Evolutionary conservation across 2,329 filamentous ascomycete genomes (phyloP), one percentile per base, ranked within the genome.

Genomic region (Monilinia vaccinii-corymbosi): DNA sequence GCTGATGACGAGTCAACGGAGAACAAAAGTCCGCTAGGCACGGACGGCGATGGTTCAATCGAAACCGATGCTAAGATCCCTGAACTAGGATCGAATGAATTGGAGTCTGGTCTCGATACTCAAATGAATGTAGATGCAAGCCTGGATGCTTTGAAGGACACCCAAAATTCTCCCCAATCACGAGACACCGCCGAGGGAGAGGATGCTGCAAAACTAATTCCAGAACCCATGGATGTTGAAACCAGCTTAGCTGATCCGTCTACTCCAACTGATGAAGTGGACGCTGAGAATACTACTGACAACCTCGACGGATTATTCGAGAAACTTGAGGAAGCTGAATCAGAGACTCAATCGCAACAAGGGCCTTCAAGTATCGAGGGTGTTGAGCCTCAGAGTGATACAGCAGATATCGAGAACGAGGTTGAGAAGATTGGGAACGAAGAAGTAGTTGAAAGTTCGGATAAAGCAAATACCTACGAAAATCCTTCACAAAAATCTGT

Each of bases 301-400:
- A 55, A 60, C 28, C 49, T 60, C 14, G 49, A 55, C 6, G 23
- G 49, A 10, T 36, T 55, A 16, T 21, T 60, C 14, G 50, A 60
- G 18, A 55, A 55, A 36, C 10, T 47, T 31, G 31, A 55, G 16
- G 25, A 45, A n/a, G 49, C 21, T 14, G 56, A 25, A 11, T 21
- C 47, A 21, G 42, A 60, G n/a, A 36, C 13, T 9, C 49, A 40
- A 5, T 14, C n/a, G 5, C 23, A 55, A 23, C 32, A 44, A 31
- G 11, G n/a, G 1, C 16, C 28, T 55, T 38, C 31, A 21, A 47
- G 16, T 32, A 14, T 11, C 13, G 16, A 40, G 11, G 8, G 23
- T 25, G 38, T 16, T 6, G 32, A 47, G n/a, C 18, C 49, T 18
- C 36, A 28, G 6, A 59, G 23, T 34, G n/a, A 16, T 45, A 16